Percentiles rank a stretch among this genome's conserved stretches.
Evolutionary conservation across 163 green algal species (phyloP).

Genomic region (Chlorella variabilis): DNA sequence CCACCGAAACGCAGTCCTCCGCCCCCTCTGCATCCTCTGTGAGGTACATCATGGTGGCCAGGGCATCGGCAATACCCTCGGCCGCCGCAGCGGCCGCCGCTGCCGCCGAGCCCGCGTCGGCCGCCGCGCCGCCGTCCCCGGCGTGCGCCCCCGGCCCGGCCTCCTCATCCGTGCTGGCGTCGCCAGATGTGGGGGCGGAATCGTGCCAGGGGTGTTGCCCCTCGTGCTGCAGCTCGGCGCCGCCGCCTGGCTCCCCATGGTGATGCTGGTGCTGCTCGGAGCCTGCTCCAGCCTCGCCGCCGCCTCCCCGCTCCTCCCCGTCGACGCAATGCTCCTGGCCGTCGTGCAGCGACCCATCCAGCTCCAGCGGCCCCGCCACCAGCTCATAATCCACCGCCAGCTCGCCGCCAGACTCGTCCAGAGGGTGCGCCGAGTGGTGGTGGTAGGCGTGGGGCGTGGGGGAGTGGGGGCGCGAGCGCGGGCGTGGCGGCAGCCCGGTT

Average conservation of each 20-base stretch:
- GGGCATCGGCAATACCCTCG: neutral
- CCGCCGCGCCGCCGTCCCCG: neutral
- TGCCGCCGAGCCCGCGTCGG: neutral
- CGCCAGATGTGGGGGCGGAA: neutral
- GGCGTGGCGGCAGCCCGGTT: neutral
- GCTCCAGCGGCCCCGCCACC: conserved; percentile 1
- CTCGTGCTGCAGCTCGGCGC: neutral
- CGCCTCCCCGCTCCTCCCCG: neutral
- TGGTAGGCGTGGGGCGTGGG: neutral
- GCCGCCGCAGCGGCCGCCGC: neutral
- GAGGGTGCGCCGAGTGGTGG: neutral
- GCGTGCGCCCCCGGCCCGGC: neutral
- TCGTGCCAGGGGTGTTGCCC: neutral
- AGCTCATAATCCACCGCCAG: conserved; percentile 27
- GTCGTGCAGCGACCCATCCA: neutral
- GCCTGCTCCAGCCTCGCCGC: neutral
- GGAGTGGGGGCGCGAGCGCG: neutral
- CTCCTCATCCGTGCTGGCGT: neutral
- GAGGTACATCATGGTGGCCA: conserved; percentile 41
- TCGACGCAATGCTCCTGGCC: neutral
- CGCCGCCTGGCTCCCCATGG: neutral
- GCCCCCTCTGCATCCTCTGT: conserved; percentile 31
- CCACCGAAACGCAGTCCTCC: conserved; percentile 42
- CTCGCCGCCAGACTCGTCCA: neutral
- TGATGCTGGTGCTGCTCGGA: neutral